Evolutionary conservation across 1,284 basidiomycete species (phyloP), one percentile per base, ranked within the genome.

Genomic region (Boletellus deceptivus): DNA sequence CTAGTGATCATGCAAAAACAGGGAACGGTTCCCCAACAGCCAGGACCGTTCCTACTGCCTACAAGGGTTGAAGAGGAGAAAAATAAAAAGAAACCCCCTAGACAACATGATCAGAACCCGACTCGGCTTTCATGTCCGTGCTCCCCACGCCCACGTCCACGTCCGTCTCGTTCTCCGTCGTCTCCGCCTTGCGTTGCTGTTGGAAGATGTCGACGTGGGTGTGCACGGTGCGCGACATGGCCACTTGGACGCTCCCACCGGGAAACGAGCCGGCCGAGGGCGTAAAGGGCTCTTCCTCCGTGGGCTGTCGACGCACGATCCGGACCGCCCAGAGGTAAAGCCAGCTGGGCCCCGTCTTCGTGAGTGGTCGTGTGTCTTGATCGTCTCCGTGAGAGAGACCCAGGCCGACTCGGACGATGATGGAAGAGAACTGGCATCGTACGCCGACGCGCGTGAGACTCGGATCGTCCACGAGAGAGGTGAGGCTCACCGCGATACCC

Each of bases 361-460:
- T 10, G 9, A 25, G 5, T 13, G 50, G 41, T n/a, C 5, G n/a
- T 8, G 22, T 33, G 1, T 11, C 6, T 13, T 6, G 16, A 4
- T 17, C 1, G 18, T 52, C 58, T 8, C 59, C 59, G 14, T 52
- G 53, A n/a, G 34, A 35, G n/a, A n/a, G 34, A n/a, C 34, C 16
- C 34, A 35, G 16, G 16, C 57, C 59, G 14, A 61, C 46, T n/a
- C 60, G 58, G 36, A 57, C 50, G 24, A 61, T 57, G 11, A 61
- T 25, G 10, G 43, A 53, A 10, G 50, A 53, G 27, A 53, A 53
- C 50, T 53, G 18, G 5, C 4, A 31, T 4, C 1, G 29, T 10
- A 13, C 29, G 4, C 6, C 10, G 29, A 8, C 29, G 4, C 29
- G 4, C 10, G 29, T 31, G 29, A 13, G 11, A 31, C 29, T 11